Base-by-base conservation (phyloP, 2,329 filamentous ascomycete species). In the Ilyonectria mors-panacis region DNA sequence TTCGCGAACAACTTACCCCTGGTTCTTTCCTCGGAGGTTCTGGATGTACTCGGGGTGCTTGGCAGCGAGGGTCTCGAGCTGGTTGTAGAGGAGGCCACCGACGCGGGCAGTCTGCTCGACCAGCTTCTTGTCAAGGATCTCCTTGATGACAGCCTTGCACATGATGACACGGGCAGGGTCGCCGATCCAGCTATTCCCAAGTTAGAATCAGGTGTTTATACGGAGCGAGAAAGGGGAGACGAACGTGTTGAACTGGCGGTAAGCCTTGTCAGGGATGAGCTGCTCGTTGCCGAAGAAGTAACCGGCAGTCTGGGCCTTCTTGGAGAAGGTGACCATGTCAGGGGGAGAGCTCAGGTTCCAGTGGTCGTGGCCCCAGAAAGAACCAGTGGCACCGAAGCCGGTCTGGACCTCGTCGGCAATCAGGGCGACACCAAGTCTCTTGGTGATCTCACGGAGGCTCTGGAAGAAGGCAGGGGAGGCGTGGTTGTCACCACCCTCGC, bases 371-470 rank as follows among this genome's bases (percentile, higher is more conserved):
- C 92, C 93, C 93, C 93, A 95, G 87, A 95, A 94, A 77, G 93
- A 93, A 66, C 93, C 93, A 0, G 93, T 95, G n/a, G 93, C 93
- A 75, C 93, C 93, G 57, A 95, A 90, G 78, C 44, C 93, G 19
- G 93, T 95, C 81, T 95, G 93, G 37, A 95, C 93, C 81, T 95
- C 93, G 77, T 95, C 93, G 62, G 94, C 93, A 75, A 95, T 95
- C 80, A 95, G 84, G 70, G 93, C 87, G 39, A 93, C 87, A 66
- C 90, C 85, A 81, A 92, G 87, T 77, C 89, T 90, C 76, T 89
- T 87, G 37, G 93, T 94, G 66, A 95, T 84, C 39, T 89, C 89
- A 58, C 93, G 90, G 35, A 95, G 88, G 51, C 91, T 91, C 68
- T 86, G 88, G 90, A 95, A 95, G 86, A 94, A 95, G 45, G 87